Conservation (phyloP, 495 filamentous ascomycete species). For the Aspergillus panamensis region DNA sequence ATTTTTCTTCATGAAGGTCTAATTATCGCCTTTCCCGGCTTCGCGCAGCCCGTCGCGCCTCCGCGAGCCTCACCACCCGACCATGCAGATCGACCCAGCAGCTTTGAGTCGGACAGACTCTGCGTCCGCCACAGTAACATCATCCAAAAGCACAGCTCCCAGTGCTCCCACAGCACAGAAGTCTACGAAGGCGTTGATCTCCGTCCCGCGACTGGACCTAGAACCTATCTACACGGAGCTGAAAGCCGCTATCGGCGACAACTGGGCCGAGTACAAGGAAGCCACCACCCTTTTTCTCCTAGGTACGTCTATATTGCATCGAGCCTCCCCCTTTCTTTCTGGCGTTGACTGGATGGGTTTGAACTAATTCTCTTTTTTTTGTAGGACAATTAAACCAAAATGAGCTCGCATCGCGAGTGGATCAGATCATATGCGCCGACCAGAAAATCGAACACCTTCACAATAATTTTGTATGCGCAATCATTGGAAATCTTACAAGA, state of each 20-base stretch:
- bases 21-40: conserved; percentile 33
- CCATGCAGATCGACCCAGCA: conserved; percentile 85
- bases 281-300: conserved; percentile 73
- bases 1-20: conserved; percentile 45
- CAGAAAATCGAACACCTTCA: conserved; percentile 76
- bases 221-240: conserved; percentile 86
- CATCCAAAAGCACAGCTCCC: conserved; percentile 58
- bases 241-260: conserved; percentile 74
- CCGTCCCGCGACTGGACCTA: conserved; percentile 80
- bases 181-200: conserved; percentile 56
- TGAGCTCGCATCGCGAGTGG: conserved; percentile 75
- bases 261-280: conserved; percentile 88
- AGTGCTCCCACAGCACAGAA: conserved; percentile 54
- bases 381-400: conserved; percentile 79
- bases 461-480: conserved; percentile 82
- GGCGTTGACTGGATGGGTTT: neutral
- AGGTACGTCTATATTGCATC: conserved; percentile 52
- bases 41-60: conserved; percentile 47
- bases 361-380: conserved; percentile 10
- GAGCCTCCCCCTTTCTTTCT: conserved; percentile 2
- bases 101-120: conserved; percentile 71
- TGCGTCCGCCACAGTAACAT: conserved; percentile 54
- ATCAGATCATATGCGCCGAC: conserved; percentile 65
- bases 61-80: conserved; percentile 33
- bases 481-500: conserved; percentile 80